Percentiles rank a stretch among this genome's conserved stretches.
Evolutionary conservation across 306 rosid genomes (phyloP).

Genomic region (Fagus sylvatica): DNA sequence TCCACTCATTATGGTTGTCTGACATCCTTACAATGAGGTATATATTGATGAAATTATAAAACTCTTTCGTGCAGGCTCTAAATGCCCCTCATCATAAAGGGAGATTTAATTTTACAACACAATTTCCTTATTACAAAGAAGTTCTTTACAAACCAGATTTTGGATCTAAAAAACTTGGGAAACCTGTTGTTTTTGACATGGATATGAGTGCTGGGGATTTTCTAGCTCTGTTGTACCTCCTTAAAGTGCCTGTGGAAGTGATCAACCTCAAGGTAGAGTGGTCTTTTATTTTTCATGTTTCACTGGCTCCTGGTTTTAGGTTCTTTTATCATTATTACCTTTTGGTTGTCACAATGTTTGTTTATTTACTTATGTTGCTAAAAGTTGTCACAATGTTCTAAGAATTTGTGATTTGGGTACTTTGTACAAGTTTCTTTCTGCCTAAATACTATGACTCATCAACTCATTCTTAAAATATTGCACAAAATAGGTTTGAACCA

Average conservation of each 20-base stretch:
- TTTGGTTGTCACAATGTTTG: background rate
- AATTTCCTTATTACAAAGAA: slow-evolving; percentile 73
- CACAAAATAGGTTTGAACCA: background rate
- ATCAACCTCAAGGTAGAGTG: slow-evolving; percentile 70
- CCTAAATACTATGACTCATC: no score
- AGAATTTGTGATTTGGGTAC: no score
- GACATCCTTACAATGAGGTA: slow-evolving; percentile 8
- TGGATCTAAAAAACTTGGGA: slow-evolving; percentile 50
- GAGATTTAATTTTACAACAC: slow-evolving; percentile 73
- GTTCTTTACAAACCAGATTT: slow-evolving; percentile 65
- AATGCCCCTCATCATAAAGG: slow-evolving; percentile 54
- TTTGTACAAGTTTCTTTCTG: no score
- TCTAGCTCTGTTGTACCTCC: slow-evolving; percentile 73
- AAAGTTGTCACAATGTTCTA: background rate
- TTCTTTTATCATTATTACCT: background rate
- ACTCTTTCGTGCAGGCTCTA: slow-evolving; percentile 32
- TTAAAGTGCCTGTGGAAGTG: slow-evolving; percentile 76
- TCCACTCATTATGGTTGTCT: no score
- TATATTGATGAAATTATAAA: background rate
- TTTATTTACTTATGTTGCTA: no score
- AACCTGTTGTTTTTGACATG: slow-evolving; percentile 86
- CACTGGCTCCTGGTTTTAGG: no score
- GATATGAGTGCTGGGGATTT: slow-evolving; percentile 99
- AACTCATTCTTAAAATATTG: no score
- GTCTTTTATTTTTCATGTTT: slow-evolving; percentile 1